These are phyloP conservation scores for Neoboletus magnificus DNA, from an alignment of 768 basidiomycete species.

Conservation along the genomic window DNA sequence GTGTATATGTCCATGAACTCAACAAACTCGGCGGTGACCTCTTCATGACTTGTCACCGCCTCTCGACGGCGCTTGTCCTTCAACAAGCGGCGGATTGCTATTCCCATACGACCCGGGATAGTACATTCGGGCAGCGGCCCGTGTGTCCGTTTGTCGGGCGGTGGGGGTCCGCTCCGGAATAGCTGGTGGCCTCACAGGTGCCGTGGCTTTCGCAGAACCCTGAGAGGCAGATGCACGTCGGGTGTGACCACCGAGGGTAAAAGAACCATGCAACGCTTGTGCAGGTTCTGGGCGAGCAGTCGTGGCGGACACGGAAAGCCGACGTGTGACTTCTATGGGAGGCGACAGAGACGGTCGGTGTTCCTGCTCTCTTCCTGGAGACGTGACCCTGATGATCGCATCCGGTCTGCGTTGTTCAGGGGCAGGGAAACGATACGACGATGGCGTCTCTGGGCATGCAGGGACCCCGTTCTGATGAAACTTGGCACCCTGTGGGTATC, in stretches of 20 bases:
- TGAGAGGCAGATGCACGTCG: slow-evolving; percentile 17
- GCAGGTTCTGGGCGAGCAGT: slow-evolving; percentile 43
- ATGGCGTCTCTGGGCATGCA: slow-evolving; percentile 29
- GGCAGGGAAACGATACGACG: slow-evolving; percentile 49
- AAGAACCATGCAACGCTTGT: slow-evolving; percentile 19
- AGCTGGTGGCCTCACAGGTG: slow-evolving; percentile 15
- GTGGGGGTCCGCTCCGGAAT: slow-evolving; percentile 18
- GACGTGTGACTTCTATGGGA: slow-evolving; percentile 46
- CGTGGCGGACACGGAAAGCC: slow-evolving; percentile 45
- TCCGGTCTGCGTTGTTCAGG: slow-evolving; percentile 36
- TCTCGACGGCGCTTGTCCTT: slow-evolving; percentile 14
- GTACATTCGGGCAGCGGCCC: slow-evolving; percentile 16
- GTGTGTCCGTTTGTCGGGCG: slow-evolving; percentile 22
- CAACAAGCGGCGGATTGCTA: slow-evolving; percentile 4
- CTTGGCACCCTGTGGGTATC: slow-evolving; percentile 21
- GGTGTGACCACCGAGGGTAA: slow-evolving; percentile 17
- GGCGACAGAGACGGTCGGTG: slow-evolving; percentile 38
- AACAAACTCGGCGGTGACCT: not conserved
- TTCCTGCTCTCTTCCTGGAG: slow-evolving; percentile 44
- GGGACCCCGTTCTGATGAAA: slow-evolving; percentile 39
- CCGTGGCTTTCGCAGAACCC: slow-evolving; percentile 19
- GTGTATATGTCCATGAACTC: slow-evolving; percentile 10
- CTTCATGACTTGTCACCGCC: slow-evolving; percentile 26
- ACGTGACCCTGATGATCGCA: slow-evolving; percentile 34
- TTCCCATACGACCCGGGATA: slow-evolving; percentile 24